Evolutionary conservation across 768 basidiomycete genomes (phyloP), one percentile per base, ranked within the genome.

Genomic region (Strobilomyces dryophilus): DNA sequence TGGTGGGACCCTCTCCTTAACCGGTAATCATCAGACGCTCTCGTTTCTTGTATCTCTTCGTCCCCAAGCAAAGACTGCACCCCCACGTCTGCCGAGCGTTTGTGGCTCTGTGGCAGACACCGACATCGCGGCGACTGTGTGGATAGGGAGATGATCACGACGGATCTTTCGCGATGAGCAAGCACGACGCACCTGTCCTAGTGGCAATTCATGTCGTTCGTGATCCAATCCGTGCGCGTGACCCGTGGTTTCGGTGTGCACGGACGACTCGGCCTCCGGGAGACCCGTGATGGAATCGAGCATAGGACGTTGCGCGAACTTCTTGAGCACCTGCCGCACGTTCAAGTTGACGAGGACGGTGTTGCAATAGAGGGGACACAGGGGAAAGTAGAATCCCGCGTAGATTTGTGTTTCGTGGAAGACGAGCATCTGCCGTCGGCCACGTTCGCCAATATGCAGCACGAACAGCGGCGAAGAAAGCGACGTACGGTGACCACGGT

Each of bases 291-390:
- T n/a, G n/a, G 61, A 58, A 1, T 35, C 43, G 7, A 47, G 31
- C 5, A 45, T 18, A 5, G 54, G 40, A 8, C 45, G 54, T 10
- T 48, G 52, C 18, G 50, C 54, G 21, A 62, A 45, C 14, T 60
- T 60, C 4, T 51, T 42, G 8, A 63, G 51, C 26, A 65, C 46
- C 27, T 47, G 32, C 10, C 70, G 60, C 7, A 68, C 61, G 40
- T 71, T 71, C 48, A 71, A 44, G 49, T 64, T 72, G 15, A 60
- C 61, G 46, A 71, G 64, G 18, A 72, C 55, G 17, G 66, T 68
- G 43, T 65, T 71, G 15, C 57, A 60, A 37, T 52, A 60, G 17
- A 50, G 47, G 6, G 58, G 41, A 18, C 59, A 49, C 11, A 55
- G 51, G 1, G 47, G 51, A 15, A 53, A 59, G 26, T 52, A 52